Evolutionary conservation across 73 alveolate genomes (phyloP).

Genomic region (Tetrahymena borealis): DNA sequence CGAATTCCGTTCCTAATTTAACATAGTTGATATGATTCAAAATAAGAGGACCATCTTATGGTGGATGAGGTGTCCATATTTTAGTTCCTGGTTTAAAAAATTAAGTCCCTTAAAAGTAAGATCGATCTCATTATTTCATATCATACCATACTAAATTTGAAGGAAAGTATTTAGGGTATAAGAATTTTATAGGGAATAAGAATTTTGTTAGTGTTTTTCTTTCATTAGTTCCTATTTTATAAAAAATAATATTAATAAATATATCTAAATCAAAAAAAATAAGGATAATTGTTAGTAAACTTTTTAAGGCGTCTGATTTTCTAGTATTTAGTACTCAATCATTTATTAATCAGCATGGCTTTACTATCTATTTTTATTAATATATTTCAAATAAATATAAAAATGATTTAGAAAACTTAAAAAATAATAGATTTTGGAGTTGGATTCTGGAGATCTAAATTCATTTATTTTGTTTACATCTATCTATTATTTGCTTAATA

Average conservation of each 20-base stretch:
- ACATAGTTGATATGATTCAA: background rate
- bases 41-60: background rate
- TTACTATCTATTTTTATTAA: too few species aligned
- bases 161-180: background rate
- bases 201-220: background rate
- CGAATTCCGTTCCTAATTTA: background rate
- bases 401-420: too few species aligned
- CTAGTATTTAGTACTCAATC: too few species aligned
- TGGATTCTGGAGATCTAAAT: too few species aligned
- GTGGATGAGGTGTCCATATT: background rate
- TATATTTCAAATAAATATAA: too few species aligned
- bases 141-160: background rate
- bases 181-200: background rate
- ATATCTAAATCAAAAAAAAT: too few species aligned
- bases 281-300: too few species aligned
- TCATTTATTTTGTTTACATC: too few species aligned
- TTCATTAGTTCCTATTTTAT: background rate
- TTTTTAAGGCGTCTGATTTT: too few species aligned
- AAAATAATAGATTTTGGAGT: too few species aligned
- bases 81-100: background rate
- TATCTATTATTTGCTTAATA: too few species aligned
- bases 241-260: background rate
- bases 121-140: background rate
- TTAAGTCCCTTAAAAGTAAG: background rate
- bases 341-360: too few species aligned